Evolutionary conservation across 192 early-diverging fungal genomes (phyloP).

Genomic region (Rhizophlyctis rosea): DNA sequence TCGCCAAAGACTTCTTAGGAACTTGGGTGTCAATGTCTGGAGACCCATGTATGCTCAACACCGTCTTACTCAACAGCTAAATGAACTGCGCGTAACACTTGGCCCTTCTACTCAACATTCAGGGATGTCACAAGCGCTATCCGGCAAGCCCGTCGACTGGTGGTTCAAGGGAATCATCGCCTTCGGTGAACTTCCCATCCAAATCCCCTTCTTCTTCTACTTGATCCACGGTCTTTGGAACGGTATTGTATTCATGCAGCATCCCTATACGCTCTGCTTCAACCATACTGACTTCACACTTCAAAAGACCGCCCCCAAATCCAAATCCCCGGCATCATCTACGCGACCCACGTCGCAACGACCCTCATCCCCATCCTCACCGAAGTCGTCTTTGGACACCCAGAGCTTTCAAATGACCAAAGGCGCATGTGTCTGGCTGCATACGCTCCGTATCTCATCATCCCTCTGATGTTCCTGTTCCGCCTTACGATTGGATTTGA

Average conservation of each 20-base stretch:
- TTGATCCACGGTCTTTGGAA: not conserved
- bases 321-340: constrained; percentile 32
- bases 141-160: not conserved
- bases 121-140: too few species aligned
- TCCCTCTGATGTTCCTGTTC: not conserved
- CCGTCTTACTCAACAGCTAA: too few species aligned
- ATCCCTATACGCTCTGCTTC: not conserved
- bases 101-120: too few species aligned
- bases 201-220: not conserved
- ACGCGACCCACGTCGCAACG: constrained; percentile 71
- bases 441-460: not conserved
- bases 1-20: not conserved
- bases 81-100: too few species aligned
- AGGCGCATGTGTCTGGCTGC: not conserved
- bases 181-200: not conserved
- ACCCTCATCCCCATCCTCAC: constrained; percentile 60
- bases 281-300: not conserved
- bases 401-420: not conserved
- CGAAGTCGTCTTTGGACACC: constrained; percentile 30
- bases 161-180: not conserved
- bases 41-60: not conserved
- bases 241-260: not conserved
- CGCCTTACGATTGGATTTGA: not conserved
- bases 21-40: not conserved
- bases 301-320: not conserved